Percentiles rank a stretch among this genome's conserved stretches.
Evolutionary conservation across 371 early-diverging fungal species (phyloP).

Genomic region (Apophysomyces sp.): DNA sequence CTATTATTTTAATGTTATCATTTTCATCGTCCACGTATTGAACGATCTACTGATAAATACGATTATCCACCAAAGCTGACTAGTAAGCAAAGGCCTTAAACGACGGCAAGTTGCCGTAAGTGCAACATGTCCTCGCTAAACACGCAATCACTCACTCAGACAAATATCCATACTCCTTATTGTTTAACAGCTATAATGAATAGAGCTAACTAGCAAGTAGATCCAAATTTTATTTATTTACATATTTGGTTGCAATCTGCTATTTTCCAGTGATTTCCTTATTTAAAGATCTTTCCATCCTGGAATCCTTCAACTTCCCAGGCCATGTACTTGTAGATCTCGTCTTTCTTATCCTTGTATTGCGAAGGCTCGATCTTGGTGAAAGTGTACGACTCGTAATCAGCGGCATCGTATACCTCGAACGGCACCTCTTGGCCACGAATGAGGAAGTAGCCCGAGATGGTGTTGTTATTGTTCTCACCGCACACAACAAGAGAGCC

Average conservation of each 20-base stretch:
- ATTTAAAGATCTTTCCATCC: slow-evolving; percentile 66
- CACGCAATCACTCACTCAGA: no score
- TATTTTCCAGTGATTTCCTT: slow-evolving; percentile 23
- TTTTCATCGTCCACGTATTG: no score
- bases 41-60: no score
- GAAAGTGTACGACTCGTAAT: slow-evolving; percentile 83
- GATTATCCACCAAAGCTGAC: no score
- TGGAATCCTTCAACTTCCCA: slow-evolving; percentile 59
- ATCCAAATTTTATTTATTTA: neutral
- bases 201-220: neutral
- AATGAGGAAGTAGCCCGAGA: slow-evolving; percentile 89
- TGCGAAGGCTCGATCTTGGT: slow-evolving; percentile 69
- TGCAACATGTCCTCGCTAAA: no score
- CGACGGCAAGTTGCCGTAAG: no score
- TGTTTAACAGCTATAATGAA: neutral
- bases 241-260: neutral
- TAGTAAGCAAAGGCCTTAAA: no score
- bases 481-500: slow-evolving; percentile 86
- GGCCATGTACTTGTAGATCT: slow-evolving; percentile 46
- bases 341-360: slow-evolving; percentile 35
- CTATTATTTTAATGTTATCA: no score
- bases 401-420: slow-evolving; percentile 83
- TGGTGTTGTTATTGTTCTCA: slow-evolving; percentile 81
- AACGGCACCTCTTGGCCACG: slow-evolving; percentile 84
- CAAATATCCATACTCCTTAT: no score